Evolutionary conservation across 768 basidiomycete genomes (phyloP), one percentile per base, ranked within the genome.

Genomic region (Rickenella mellea): DNA sequence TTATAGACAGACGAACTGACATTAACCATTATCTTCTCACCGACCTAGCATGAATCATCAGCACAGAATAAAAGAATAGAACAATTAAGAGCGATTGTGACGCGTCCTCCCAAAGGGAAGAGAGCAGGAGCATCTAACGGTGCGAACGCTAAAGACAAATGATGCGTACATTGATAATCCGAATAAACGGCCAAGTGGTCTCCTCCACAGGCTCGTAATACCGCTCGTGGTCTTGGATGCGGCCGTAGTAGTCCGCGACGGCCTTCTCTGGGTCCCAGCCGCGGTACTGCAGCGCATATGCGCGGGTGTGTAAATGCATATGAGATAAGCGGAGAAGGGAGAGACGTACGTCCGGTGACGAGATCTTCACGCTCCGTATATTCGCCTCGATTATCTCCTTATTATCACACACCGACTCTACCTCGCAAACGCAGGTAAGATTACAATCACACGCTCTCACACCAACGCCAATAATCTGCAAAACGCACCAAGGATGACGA

Each of bases 361-460:
- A 96, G 38, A 99, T 88, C 73, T 99, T 97, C 64, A 98, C 94
- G 49, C 78, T 89, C 35, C 96, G 76, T 41, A 96, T 98, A 55
- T 99, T 99, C 2, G 74, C 78, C 51, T 94, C 83, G 47, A 99
- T 92, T 42, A 98, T 83, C 47, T 93, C 88, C 45, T 83, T 77
- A 52, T 92, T 83, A 56, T 92, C 88, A 57, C 96, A 98, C 12
- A 88, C 55, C 15, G 86, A 85, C 61, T 99, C 94, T 98, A 54
- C 12, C n/a, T n/a, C n/a, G n/a, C n/a, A n/a, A n/a, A n/a, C n/a
- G 30, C 8, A 27, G 11, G 47, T 20, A 25, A 37, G 21, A 36
- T 39, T 44, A 25, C 29, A 28, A 55, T 8, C n/a, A 6, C 1
- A 24, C 6, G 7, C 30, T 19, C 4, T 24, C 35, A 6, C 32